These are phyloP conservation scores for Arctium minus DNA, from an alignment of 129 eudicot species.

Conservation along the genomic window DNA sequence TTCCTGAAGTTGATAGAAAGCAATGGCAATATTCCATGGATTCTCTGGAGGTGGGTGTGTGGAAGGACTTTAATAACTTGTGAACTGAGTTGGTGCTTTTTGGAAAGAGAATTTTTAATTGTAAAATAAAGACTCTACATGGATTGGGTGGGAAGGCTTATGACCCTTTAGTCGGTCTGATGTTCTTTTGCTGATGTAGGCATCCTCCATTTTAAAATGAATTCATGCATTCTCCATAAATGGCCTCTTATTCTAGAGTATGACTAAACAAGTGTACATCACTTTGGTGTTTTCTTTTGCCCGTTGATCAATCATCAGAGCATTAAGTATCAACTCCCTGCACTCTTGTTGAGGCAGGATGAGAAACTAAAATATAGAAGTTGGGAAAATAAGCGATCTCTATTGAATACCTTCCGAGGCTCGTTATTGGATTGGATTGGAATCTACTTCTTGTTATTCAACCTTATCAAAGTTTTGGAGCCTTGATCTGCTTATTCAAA, in stretches of 20 bases:
- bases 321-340: no score
- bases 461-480: no score
- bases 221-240: no score
- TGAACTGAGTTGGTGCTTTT: background rate
- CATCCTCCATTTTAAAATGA: background rate
- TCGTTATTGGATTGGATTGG: no score
- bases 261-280: background rate
- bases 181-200: background rate
- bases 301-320: background rate
- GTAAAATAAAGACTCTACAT: background rate
- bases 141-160: background rate
- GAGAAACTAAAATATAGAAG: no score
- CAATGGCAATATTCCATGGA: background rate
- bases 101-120: background rate
- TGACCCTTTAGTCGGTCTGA: background rate
- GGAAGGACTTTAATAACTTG: background rate
- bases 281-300: background rate
- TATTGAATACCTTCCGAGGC: no score
- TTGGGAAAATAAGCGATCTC: no score
- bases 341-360: no score
- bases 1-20: background rate
- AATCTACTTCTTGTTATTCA: no score
- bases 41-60: background rate
- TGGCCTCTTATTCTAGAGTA: no score
- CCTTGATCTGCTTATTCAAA: no score